Percentiles rank a stretch among this genome's conserved stretches.
Conservation (phyloP, 1,284 basidiomycete genomes). For the Cystobasidium sp. region DNA sequence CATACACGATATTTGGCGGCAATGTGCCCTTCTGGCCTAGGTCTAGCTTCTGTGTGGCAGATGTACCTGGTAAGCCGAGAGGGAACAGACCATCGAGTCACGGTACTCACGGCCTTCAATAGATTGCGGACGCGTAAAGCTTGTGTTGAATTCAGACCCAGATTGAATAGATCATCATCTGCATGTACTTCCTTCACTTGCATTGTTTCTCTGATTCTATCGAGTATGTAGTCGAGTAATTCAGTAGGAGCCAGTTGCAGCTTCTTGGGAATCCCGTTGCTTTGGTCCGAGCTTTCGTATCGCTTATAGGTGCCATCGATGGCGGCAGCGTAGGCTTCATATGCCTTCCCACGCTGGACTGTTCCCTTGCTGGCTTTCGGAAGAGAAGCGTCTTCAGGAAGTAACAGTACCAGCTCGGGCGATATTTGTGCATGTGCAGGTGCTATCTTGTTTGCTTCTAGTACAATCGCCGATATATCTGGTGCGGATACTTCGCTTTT, state of each 20-base stretch:
- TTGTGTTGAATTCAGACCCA: constrained; percentile 66
- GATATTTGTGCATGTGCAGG: constrained; percentile 64
- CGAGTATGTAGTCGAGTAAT: constrained; percentile 31
- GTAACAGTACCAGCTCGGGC: constrained; percentile 63
- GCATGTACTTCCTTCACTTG: constrained; percentile 48
- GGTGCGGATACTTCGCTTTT: constrained; percentile 58
- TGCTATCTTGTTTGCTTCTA: constrained; percentile 63
- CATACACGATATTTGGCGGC: constrained; percentile 59
- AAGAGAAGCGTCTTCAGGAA: constrained; percentile 59
- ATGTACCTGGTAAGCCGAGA: constrained; percentile 48
- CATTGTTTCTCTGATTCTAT: constrained; percentile 43
- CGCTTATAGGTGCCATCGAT: constrained; percentile 63
- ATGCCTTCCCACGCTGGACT: constrained; percentile 61
- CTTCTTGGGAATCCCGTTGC: constrained; percentile 1
- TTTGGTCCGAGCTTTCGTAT: constrained; percentile 60
- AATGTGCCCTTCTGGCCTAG: constrained; percentile 36
- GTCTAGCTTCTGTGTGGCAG: constrained; percentile 13
- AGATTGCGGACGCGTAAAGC: constrained; percentile 64
- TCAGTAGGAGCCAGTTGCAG: constrained; percentile 19
- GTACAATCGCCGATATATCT: constrained; percentile 60
- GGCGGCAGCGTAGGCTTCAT: constrained; percentile 62
- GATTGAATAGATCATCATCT: constrained; percentile 57
- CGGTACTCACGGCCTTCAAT: constrained; percentile 61
- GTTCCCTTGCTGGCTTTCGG: constrained; percentile 63
- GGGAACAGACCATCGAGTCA: constrained; percentile 50